phyloP scores from a whole-genome alignment of 2,329 filamentous ascomycete species.

The Colletotrichum chrysophilum region DNA sequence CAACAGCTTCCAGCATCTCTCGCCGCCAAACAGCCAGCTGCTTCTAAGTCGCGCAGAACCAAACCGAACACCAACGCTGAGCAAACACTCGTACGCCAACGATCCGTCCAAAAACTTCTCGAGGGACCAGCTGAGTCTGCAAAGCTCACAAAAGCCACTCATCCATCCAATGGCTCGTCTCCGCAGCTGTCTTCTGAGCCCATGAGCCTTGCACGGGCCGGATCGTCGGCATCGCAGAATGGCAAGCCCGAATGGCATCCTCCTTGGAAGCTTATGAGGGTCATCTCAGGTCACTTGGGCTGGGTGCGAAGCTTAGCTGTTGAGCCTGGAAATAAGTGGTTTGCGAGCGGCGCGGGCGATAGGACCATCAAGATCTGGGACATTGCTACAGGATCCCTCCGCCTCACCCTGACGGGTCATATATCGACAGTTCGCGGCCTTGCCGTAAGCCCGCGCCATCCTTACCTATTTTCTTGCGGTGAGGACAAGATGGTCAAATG shows the following conservation, averaged over 20 bases:
- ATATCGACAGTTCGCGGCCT: slow-evolving; percentile 93
- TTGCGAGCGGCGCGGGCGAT: slow-evolving; percentile 93
- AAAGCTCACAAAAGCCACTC: neutral
- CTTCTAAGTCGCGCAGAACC: slow-evolving; percentile 48
- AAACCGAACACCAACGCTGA: slow-evolving; percentile 42
- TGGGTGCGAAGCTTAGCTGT: slow-evolving; percentile 92
- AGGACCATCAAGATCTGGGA: slow-evolving; percentile 99
- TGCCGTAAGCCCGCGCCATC: slow-evolving; percentile 90
- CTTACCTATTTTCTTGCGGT: slow-evolving; percentile 96
- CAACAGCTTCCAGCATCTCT: slow-evolving; percentile 78
- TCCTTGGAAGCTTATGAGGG: slow-evolving; percentile 97
- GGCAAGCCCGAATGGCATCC: slow-evolving; percentile 93
- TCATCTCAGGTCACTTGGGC: slow-evolving; percentile 94
- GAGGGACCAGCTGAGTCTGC: slow-evolving; percentile 26
- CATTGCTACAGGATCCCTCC: slow-evolving; percentile 82
- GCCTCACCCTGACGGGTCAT: slow-evolving; percentile 88
- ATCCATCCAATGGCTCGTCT: neutral
- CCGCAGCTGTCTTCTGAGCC: slow-evolving; percentile 15
- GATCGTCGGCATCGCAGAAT: slow-evolving; percentile 29
- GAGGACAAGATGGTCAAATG: slow-evolving; percentile 99
- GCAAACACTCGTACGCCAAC: slow-evolving; percentile 50
- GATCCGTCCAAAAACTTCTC: slow-evolving; percentile 37
- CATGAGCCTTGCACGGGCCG: slow-evolving; percentile 36
- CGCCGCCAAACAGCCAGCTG: slow-evolving; percentile 72
- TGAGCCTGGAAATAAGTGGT: slow-evolving; percentile 97